Percentiles rank a stretch among this genome's conserved stretches.
phyloP scores from a whole-genome alignment of 163 green algal species.

The Smithsoniella earleae region DNA sequence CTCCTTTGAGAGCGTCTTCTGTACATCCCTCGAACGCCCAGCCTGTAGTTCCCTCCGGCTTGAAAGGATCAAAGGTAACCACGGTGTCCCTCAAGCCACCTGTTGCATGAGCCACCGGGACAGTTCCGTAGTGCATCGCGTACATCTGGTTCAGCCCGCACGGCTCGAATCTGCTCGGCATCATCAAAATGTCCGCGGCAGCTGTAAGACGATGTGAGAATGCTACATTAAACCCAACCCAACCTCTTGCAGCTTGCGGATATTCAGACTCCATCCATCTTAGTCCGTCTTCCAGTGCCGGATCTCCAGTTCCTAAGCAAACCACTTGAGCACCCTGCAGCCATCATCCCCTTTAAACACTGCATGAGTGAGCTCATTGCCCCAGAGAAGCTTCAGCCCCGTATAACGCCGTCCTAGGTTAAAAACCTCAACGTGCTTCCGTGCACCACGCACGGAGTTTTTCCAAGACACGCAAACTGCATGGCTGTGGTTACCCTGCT shows the following conservation, averaged over 20 bases:
- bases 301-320: conserved; percentile 63
- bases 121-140: conserved; percentile 71
- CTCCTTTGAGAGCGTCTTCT: conserved; percentile 43
- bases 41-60: conserved; percentile 40
- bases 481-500: too few relatives aligned
- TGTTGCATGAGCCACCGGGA: conserved; percentile 61
- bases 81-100: conserved; percentile 72
- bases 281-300: conserved; percentile 58
- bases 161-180: conserved; percentile 73
- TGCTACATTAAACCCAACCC: conserved; percentile 77
- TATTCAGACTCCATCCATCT: conserved; percentile 60
- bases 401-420: too few relatives aligned
- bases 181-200: conserved; percentile 77
- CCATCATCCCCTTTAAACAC: not conserved
- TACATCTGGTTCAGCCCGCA: conserved; percentile 71
- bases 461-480: too few relatives aligned
- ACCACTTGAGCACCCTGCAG: conserved; percentile 52
- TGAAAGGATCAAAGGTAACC: conserved; percentile 56
- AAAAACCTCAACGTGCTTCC: too few relatives aligned
- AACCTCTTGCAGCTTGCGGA: conserved; percentile 53
- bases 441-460: too few relatives aligned
- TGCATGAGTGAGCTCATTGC: too few relatives aligned
- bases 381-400: too few relatives aligned
- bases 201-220: conserved; percentile 65
- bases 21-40: conserved; percentile 55